phyloP scores from a whole-genome alignment of 2,329 filamentous ascomycete species.

The Pyrenochaeta sp. region DNA sequence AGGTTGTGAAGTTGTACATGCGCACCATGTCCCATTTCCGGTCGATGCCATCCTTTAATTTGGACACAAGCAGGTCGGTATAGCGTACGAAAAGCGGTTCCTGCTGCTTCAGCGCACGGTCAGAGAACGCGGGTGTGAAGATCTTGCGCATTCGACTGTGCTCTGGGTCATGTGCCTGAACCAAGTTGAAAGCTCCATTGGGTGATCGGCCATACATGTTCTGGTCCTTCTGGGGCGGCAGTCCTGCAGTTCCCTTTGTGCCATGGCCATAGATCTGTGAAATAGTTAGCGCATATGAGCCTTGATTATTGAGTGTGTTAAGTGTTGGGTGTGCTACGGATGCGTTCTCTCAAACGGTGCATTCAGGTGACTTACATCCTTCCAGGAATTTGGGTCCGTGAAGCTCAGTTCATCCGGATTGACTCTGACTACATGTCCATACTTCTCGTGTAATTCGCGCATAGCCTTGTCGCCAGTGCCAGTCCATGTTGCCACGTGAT shows the following conservation, averaged over 20 bases:
- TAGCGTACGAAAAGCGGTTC: slow-evolving; percentile 53
- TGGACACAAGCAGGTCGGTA: slow-evolving; percentile 50
- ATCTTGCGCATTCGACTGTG: slow-evolving; percentile 52
- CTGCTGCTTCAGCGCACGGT: slow-evolving; percentile 52
- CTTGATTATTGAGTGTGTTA: too few species aligned
- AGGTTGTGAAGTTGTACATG: slow-evolving; percentile 44
- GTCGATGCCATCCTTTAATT: slow-evolving; percentile 43
- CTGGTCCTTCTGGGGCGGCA: slow-evolving; percentile 31
- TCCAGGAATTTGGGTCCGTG: slow-evolving; percentile 47
- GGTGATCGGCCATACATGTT: slow-evolving; percentile 29
- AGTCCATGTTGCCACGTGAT: slow-evolving; percentile 28
- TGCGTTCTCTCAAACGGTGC: not conserved
- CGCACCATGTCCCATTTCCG: slow-evolving; percentile 44
- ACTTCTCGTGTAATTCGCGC: slow-evolving; percentile 48
- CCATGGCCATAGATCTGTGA: slow-evolving; percentile 36
- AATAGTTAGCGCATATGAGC: not conserved
- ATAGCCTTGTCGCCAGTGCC: slow-evolving; percentile 33
- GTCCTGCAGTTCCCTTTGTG: slow-evolving; percentile 25
- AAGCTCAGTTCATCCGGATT: slow-evolving; percentile 53
- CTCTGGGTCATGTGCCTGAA: slow-evolving; percentile 41
- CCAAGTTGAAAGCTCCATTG: slow-evolving; percentile 40
- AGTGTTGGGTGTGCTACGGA: too few species aligned
- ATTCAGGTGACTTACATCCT: slow-evolving; percentile 21
- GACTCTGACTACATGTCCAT: slow-evolving; percentile 53
- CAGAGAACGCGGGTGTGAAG: slow-evolving; percentile 53